phyloP scores from a whole-genome alignment of 1,139 yeast species.

The Lizanozyma gosingica region DNA sequence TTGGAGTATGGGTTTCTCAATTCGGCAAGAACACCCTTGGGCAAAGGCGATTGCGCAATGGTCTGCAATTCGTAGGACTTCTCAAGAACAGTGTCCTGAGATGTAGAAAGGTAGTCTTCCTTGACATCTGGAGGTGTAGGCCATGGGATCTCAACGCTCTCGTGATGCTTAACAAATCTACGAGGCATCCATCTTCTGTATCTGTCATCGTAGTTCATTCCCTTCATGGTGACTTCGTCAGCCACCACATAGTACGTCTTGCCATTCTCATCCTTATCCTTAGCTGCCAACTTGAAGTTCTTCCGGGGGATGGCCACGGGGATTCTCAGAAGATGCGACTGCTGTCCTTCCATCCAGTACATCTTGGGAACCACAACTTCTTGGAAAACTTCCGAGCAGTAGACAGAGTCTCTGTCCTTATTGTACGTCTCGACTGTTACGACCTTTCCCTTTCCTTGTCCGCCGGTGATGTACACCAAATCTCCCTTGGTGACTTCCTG shows the following conservation, averaged over 20 bases:
- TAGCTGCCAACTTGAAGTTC: constrained; percentile 60
- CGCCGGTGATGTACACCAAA: constrained; percentile 47
- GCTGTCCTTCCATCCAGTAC: constrained; percentile 68
- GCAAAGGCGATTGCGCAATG: constrained; percentile 59
- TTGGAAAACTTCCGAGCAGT: constrained; percentile 43
- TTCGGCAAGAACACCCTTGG: constrained; percentile 54
- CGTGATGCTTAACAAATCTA: constrained; percentile 63
- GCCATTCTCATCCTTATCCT: constrained; percentile 46
- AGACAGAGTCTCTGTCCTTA: constrained; percentile 29
- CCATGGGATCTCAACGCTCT: constrained; percentile 75
- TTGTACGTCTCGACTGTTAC: constrained; percentile 34
- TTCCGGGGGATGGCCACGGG: constrained; percentile 46
- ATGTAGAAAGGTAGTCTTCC: constrained; percentile 54
- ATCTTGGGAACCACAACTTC: constrained; percentile 53
- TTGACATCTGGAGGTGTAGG: constrained; percentile 68
- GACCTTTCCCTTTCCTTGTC: constrained; percentile 64
- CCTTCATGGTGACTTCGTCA: constrained; percentile 59
- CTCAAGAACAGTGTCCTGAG: constrained; percentile 51
- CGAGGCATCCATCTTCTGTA: constrained; percentile 69
- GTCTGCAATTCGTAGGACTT: constrained; percentile 71
- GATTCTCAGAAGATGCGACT: constrained; percentile 60
- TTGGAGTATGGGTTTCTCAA: constrained; percentile 66
- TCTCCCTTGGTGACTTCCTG: constrained; percentile 26
- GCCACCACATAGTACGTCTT: constrained; percentile 63
- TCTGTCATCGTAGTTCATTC: constrained; percentile 63